Base-by-base conservation (phyloP, 768 basidiomycete species). In the Suillus paluster region DNA sequence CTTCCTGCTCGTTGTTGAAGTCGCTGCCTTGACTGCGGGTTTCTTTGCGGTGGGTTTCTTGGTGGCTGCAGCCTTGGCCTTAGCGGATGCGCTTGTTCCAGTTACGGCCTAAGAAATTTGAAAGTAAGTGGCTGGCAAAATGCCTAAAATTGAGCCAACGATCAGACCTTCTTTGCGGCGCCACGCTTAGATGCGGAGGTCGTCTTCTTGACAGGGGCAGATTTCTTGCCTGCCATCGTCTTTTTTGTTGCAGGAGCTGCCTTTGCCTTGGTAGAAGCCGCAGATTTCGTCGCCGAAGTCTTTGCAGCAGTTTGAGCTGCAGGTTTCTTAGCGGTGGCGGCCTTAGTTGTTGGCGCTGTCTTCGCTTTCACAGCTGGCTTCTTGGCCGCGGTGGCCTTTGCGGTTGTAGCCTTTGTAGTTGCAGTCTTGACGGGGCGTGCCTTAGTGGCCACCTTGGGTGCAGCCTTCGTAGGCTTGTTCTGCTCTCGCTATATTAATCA, bases 81-180 rank as follows among this genome's bases (percentile, higher is more conserved):
- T 80, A 46, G 80, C 62, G 39, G 82, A 68, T 27, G 82, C 67
- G 12, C 76, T 78, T 0, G 79, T 76, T 10, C 87, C 85, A 42
- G 83, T 87, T 27, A 82, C 77, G 64, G 80, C 78, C 87, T 89
- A 66, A 23, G 39, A 9, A 66, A 34, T 46, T 66, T 46, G n/a
- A 19, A 57, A 44, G 53, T 38, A 34, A 49, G 49, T 19, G 41
- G 36, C 57, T 53, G 27, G 57, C 10, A n/a, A 17, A 42, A 8
- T 54, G 45, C 5, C 17, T 46, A 62, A 57, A 19, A 56, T 36
- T 41, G 19, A 23, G 1, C 6, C 17, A 19, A 14, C 19, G 23
- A 39, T 63, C 66, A 41, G 48, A 87, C 87, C 85, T 90, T 91
- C 82, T 91, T 91, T 10, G 83, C 85, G 1, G 80, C 50, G 36